These are phyloP conservation scores for Saccharomyces hybrid DNA, from an alignment of 1,139 yeast species.

Conservation along the genomic window DNA sequence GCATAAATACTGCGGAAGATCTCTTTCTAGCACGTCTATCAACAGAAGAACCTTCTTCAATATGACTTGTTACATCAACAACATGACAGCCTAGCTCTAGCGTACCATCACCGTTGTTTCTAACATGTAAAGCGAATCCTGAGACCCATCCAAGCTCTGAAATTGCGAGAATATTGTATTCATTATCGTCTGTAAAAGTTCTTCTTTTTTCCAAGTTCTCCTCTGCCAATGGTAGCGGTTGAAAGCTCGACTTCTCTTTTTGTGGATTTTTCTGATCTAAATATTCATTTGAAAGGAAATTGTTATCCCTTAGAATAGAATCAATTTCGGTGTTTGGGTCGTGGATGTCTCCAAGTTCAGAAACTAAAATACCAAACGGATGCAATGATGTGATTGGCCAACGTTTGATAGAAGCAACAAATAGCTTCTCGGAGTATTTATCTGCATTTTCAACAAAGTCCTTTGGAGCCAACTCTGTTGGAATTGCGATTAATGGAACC, in stretches of 20 bases:
- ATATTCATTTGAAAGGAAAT: slow-evolving; percentile 82
- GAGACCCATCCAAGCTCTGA: slow-evolving; percentile 49
- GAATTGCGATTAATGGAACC: slow-evolving; percentile 94
- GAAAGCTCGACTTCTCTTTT: slow-evolving; percentile 27
- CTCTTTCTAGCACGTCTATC: slow-evolving; percentile 90
- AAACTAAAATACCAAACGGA: slow-evolving; percentile 91
- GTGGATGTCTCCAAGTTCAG: slow-evolving; percentile 75
- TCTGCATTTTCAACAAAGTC: slow-evolving; percentile 93
- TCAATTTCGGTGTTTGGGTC: slow-evolving; percentile 76
- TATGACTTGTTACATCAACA: slow-evolving; percentile 65
- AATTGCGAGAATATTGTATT: slow-evolving; percentile 48
- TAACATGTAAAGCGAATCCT: slow-evolving; percentile 74
- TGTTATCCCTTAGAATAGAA: slow-evolving; percentile 86
- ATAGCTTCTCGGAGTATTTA: slow-evolving; percentile 67
- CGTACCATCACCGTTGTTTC: slow-evolving; percentile 44
- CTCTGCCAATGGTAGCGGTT: slow-evolving; percentile 23
- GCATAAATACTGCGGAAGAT: slow-evolving; percentile 80
- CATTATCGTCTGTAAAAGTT: slow-evolving; percentile 52
- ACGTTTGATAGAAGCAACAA: slow-evolving; percentile 91
- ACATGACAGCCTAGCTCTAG: slow-evolving; percentile 65
- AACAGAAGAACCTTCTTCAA: slow-evolving; percentile 63
- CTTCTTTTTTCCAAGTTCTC: slow-evolving; percentile 42
- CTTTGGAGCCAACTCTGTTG: slow-evolving; percentile 94
- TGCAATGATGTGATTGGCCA: slow-evolving; percentile 99
- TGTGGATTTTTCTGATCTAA: slow-evolving; percentile 41